A percentile compares a stretch with the other conserved stretches of the same genome.
phyloP scores from a whole-genome alignment of 257 asterid species.

The Ligustrum vulgare region DNA sequence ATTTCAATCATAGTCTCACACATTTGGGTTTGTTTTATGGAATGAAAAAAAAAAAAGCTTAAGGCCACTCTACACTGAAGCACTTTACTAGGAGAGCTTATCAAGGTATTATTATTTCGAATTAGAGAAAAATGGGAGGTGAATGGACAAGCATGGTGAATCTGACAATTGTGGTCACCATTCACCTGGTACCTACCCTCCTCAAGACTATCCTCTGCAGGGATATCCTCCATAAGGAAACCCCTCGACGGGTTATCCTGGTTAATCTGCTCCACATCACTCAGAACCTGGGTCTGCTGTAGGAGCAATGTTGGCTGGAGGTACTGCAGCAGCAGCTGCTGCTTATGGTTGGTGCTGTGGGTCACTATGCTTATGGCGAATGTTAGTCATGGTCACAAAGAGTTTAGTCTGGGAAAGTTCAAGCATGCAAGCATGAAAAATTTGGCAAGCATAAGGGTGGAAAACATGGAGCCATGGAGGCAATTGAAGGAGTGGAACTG shows the following conservation, averaged over 20 bases:
- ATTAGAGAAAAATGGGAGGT: constrained; percentile 46
- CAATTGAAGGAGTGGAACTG: constrained; percentile 59
- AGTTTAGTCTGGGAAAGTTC: constrained; percentile 27
- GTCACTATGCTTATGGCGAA: constrained; percentile 27
- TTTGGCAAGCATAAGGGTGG: constrained; percentile 35
- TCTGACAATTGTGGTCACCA: constrained; percentile 35
- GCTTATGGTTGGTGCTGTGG: constrained; percentile 49
- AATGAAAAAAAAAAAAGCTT: background rate
- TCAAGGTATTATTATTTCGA: constrained; percentile 12
- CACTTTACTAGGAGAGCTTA: no score
- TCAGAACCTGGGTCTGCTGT: constrained; percentile 39
- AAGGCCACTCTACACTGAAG: background rate
- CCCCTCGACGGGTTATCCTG: constrained; percentile 32
- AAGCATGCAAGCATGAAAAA: constrained; percentile 39
- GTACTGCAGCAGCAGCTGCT: constrained; percentile 62
- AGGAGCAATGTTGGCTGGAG: constrained; percentile 49
- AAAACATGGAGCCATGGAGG: constrained; percentile 41
- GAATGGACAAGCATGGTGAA: constrained; percentile 41
- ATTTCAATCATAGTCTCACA: background rate
- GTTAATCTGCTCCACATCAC: constrained; percentile 37
- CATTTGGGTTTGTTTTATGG: background rate
- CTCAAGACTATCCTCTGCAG: no score
- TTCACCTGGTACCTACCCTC: constrained; percentile 35
- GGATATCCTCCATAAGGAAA: constrained; percentile 8
- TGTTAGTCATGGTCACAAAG: constrained; percentile 22